phyloP scores from a whole-genome alignment of 169 alveolate species.

The Ichthyophthirius multifiliis region DNA sequence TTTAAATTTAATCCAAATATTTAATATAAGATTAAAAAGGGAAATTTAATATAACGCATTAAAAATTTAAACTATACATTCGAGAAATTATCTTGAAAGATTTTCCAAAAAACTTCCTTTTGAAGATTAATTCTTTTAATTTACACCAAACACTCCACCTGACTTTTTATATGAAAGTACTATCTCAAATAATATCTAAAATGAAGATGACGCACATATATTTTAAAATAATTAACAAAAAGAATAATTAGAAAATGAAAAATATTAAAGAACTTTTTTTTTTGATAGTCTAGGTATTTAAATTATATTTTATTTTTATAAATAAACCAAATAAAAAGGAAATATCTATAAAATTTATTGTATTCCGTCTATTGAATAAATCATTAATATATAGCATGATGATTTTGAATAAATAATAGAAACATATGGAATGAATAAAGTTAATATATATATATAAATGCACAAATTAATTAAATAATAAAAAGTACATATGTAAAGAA shows the following conservation, averaged over 20 bases:
- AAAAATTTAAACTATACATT: neutral
- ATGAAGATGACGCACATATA: neutral
- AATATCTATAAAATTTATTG: neutral
- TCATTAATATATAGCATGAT: neutral
- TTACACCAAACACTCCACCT: neutral
- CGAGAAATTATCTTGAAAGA: neutral
- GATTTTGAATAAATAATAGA: neutral
- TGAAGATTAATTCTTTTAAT: neutral
- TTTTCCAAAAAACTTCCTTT: slow-evolving; percentile 4
- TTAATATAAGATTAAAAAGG: neutral
- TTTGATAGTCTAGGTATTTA: neutral
- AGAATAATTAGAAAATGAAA: neutral
- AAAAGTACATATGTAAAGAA: neutral
- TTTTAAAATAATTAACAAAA: too few relatives aligned
- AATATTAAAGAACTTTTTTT: neutral
- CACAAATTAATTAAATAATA: neutral
- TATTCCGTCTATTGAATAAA: slow-evolving; percentile 7
- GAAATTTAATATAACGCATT: neutral
- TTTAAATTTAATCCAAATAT: too few relatives aligned
- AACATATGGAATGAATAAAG: too few relatives aligned
- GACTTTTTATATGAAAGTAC: too few relatives aligned
- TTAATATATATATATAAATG: neutral
- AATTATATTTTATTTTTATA: too few relatives aligned
- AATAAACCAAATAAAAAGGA: too few relatives aligned
- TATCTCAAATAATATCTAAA: neutral